These are phyloP conservation scores for Eimeria acervulina DNA, from an alignment of 169 alveolate genomes.

Conservation along the genomic window DNA sequence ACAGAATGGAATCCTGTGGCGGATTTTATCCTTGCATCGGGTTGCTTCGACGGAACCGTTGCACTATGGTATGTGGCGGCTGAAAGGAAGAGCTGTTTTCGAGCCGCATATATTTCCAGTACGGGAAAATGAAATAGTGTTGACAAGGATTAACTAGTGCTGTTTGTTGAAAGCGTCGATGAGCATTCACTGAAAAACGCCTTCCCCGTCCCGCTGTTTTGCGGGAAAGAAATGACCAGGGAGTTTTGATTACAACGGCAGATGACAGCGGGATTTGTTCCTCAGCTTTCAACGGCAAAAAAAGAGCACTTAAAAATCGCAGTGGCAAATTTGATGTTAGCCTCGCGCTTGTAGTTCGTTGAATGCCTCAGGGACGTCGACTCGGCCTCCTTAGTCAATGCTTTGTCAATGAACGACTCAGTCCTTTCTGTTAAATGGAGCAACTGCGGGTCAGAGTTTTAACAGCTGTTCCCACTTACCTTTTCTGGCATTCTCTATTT, in stretches of 20 bases:
- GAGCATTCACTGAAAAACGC: background rate
- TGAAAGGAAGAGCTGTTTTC: background rate
- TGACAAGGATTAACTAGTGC: background rate
- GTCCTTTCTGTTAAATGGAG: slow-evolving; percentile 77
- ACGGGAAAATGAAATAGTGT: background rate
- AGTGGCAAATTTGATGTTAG: background rate
- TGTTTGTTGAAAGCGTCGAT: background rate
- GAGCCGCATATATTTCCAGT: background rate
- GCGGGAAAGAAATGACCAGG: background rate
- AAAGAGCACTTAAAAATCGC: background rate
- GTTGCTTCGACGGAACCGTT: slow-evolving; percentile 82
- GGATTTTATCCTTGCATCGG: slow-evolving; percentile 79
- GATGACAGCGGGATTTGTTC: background rate
- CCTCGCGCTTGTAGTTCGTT: background rate
- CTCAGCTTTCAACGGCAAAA: no score
- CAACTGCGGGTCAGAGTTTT: slow-evolving; percentile 45
- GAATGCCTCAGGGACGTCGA: slow-evolving; percentile 64
- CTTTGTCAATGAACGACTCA: slow-evolving; percentile 64
- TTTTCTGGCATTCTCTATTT: background rate
- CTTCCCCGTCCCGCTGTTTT: no score
- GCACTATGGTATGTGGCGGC: slow-evolving; percentile 75
- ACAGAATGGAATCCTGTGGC: slow-evolving; percentile 83
- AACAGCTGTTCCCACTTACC: background rate
- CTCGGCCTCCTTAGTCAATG: slow-evolving; percentile 59
- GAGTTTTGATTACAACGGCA: background rate